Evolutionary conservation across 208 protist genomes (phyloP).

Genomic region (Leishmania aethiopica): DNA sequence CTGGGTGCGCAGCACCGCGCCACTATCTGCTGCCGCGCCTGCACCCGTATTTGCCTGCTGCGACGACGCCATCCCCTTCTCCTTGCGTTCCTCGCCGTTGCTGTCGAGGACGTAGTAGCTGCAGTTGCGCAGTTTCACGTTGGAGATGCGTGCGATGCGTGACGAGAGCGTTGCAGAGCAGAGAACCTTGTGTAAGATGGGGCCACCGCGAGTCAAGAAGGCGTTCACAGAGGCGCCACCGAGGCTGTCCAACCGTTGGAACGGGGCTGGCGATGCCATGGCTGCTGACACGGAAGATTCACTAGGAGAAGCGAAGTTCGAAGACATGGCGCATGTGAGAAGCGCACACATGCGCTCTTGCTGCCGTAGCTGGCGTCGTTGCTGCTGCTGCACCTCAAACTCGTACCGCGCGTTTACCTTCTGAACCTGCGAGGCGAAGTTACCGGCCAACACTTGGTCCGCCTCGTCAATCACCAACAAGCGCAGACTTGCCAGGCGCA

Average conservation of each 20-base stretch:
- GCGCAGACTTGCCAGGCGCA: slow-evolving; percentile 62
- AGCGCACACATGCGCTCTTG: slow-evolving; percentile 7
- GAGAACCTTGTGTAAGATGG: slow-evolving; percentile 80
- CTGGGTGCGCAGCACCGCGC: slow-evolving; percentile 41
- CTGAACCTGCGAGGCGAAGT: slow-evolving; percentile 75
- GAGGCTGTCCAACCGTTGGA: slow-evolving; percentile 8
- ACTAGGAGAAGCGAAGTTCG: neutral
- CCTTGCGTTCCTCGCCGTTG: slow-evolving; percentile 55
- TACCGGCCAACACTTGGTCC: slow-evolving; percentile 84
- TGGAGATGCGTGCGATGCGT: slow-evolving; percentile 78
- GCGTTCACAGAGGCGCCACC: neutral
- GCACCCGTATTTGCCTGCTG: neutral
- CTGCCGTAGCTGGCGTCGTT: slow-evolving; percentile 16
- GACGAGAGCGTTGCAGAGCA: slow-evolving; percentile 92
- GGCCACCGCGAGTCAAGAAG: neutral
- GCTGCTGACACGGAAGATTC: neutral
- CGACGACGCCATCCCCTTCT: slow-evolving; percentile 19
- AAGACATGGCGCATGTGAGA: neutral
- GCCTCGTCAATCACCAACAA: slow-evolving; percentile 91
- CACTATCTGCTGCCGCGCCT: neutral
- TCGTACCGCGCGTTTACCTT: slow-evolving; percentile 84
- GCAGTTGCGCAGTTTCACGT: slow-evolving; percentile 88
- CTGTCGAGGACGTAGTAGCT: slow-evolving; percentile 81
- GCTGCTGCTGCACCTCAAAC: slow-evolving; percentile 42
- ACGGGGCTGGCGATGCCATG: neutral